A percentile compares a stretch with the other conserved stretches of the same genome.
Conservation (phyloP, 1,139 yeast species). For the Protomyces inundatus region DNA sequence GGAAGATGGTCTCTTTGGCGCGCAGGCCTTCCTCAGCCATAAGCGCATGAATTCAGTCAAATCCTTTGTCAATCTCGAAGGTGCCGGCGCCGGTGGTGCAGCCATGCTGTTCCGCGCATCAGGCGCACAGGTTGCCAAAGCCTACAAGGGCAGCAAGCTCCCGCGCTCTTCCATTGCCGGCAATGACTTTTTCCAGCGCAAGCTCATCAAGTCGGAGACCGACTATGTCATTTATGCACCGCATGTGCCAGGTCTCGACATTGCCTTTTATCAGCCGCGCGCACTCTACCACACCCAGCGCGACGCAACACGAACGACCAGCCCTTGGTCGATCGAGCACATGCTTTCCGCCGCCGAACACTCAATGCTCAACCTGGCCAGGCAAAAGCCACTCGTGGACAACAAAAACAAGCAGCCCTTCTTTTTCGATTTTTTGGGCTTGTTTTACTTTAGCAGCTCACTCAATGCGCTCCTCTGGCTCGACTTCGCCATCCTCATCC, state of each 20-base stretch:
- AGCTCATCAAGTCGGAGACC: constrained; percentile 73
- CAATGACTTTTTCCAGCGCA: constrained; percentile 36
- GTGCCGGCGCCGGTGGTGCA: constrained; percentile 93
- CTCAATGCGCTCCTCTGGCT: constrained; percentile 28
- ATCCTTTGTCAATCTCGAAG: constrained; percentile 78
- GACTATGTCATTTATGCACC: constrained; percentile 67
- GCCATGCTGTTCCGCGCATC: constrained; percentile 80
- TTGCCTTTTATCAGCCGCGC: constrained; percentile 70
- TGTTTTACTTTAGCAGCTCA: constrained; percentile 21
- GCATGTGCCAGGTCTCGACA: constrained; percentile 68
- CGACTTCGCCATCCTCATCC: constrained; percentile 32
- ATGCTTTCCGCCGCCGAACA: constrained; percentile 32
- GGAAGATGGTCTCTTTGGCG: constrained; percentile 85
- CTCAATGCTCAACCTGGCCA: constrained; percentile 32
- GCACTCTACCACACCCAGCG: constrained; percentile 72
- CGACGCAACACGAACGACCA: constrained; percentile 63
- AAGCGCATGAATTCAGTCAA: constrained; percentile 63
- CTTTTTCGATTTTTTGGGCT: constrained; percentile 29
- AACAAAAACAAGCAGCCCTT: constrained; percentile 31
- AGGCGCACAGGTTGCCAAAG: constrained; percentile 46
- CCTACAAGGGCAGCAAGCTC: constrained; percentile 32
- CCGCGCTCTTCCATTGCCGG: constrained; percentile 33
- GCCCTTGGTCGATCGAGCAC: constrained; percentile 36
- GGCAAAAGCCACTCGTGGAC: constrained; percentile 21
- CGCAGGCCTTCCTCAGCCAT: constrained; percentile 65